Evolutionary conservation across 2,329 filamentous ascomycete species (phyloP).

Genomic region (Orbilia blumenaviensis): DNA sequence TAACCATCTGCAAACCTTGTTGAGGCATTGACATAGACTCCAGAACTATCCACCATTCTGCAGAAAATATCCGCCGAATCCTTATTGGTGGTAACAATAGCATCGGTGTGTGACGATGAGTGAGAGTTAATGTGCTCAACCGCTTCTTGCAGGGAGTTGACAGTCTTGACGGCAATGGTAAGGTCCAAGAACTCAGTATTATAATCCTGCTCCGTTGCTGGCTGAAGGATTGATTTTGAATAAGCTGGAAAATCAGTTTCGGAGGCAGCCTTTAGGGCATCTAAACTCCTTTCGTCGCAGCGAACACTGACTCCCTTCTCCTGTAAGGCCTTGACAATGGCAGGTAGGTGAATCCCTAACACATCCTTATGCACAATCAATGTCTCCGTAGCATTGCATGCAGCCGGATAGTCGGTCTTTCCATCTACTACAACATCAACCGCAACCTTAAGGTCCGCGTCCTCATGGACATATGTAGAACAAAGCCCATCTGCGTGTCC

Average conservation of each 20-base stretch:
- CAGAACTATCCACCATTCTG: conserved; percentile 83
- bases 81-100: conserved; percentile 77
- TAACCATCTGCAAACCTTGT: conserved; percentile 95
- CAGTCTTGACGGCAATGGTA: conserved; percentile 81
- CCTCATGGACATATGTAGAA: conserved; percentile 81
- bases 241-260: conserved; percentile 58
- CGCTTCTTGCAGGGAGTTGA: conserved; percentile 74
- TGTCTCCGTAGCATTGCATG: conserved; percentile 94
- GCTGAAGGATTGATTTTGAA: conserved; percentile 67
- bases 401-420: conserved; percentile 93
- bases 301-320: conserved; percentile 81
- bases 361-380: conserved; percentile 78
- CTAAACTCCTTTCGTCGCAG: conserved; percentile 77
- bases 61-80: conserved; percentile 82
- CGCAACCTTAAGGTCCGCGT: conserved; percentile 77
- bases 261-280: conserved; percentile 67
- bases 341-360: conserved; percentile 73
- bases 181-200: conserved; percentile 89
- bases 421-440: conserved; percentile 83
- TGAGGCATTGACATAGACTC: conserved; percentile 96
- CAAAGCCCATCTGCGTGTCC: conserved; percentile 96
- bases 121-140: conserved; percentile 90
- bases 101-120: conserved; percentile 86
- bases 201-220: conserved; percentile 76
- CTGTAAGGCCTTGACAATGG: conserved; percentile 77